Base-by-base conservation (phyloP, 164 flowering plant species). In the Vitis labrusca region DNA sequence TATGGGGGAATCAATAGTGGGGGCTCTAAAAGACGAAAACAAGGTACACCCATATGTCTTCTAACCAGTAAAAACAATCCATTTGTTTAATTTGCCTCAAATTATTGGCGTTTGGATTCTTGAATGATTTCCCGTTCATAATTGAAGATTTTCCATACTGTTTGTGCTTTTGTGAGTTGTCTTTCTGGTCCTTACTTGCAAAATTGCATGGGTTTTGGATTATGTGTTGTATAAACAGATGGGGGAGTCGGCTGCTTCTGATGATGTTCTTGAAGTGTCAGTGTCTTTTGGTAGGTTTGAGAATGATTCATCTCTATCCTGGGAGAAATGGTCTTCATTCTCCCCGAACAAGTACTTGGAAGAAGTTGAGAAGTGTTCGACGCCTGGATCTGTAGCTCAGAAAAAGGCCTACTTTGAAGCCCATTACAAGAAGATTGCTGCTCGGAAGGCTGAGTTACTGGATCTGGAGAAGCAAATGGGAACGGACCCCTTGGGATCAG, bases 261-360 rank as follows among this genome's bases (percentile, higher is more conserved):
- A 74, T 49, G 72, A 80, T 60, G 74, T 32, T 65, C 74, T 85
- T 27, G 82, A 87, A 72, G 88, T 75, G 68, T 91, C 96, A 8
- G 78, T 94, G 59, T 90, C 97, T 0, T 89, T 91, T 71, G 96
- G 97, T 68, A 88, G 89, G 76, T 94, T 88, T 76, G 93, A 84
- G 77, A 86, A 85, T 74, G 91, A 87, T 73, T 77, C 88, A 52
- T 37, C 44, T 6, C 80, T 94, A 63, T 90, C 88, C 64, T 94
- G 98, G 98, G 98, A 94, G 68, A 91, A 78, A 79, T 93, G 92
- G 90, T 93, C 98, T 32, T 72, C 98, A n/a, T 94, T 91, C 74
- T 88, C 96, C 1, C 92, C 84, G 44, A 90, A 91, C 49, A 91
- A 90, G 86, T 90, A 94, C 71, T 75, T 91, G 87, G 96, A 94